Evolutionary conservation across 2,329 filamentous ascomycete species (phyloP), one percentile per base, ranked within the genome.

Genomic region (Microcera coccophila): DNA sequence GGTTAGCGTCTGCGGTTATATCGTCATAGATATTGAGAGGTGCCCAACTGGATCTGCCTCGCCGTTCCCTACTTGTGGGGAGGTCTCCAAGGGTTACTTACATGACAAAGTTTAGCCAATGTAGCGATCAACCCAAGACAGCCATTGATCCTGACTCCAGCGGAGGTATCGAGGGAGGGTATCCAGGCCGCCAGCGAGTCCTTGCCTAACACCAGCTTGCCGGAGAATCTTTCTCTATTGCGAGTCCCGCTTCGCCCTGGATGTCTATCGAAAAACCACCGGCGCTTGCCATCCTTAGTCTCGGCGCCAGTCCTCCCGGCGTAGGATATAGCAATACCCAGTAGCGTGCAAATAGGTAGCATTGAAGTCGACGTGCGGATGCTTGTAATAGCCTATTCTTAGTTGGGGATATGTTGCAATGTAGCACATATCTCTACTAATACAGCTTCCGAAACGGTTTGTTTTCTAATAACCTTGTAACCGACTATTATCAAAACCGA

Each of bases 211-310:
- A 37, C 37, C 21, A 44, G 33, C 32, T 36, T 39, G 39, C 42
- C 2, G 2, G 4, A 34, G 38, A 37, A 33, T 24, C 28, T 4
- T 41, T 37, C 33, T 44, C 42, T 33, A 16, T 10, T 10, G 18
- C 4, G 20, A 37, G 33, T 40, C 28, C 24, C 1, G 4, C 22
- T 21, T 44, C 33, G 3, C n/a, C 24, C 32, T 39, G 37, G 20
- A 41, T 41, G 37, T 44, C 37, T 36, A 44, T 44, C 14, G 42
- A n/a, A 44, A 41, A 44, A 41, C 42, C 38, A 44, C 33, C 33
- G 38, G 26, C 42, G 38, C 37, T 41, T 44, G 3, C 42, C 33
- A 37, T 40, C 14, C 22, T 41, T 44, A n/a, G 37, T 33, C 33
- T 44, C 7, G 42, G 38, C 5, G 42, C 42, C 36, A 44, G 38